A percentile compares a stretch with the other conserved stretches of the same genome.
These are phyloP conservation scores for Rhamnella rubrinervis DNA, from an alignment of 331 rosid species.

Conservation along the genomic window DNA sequence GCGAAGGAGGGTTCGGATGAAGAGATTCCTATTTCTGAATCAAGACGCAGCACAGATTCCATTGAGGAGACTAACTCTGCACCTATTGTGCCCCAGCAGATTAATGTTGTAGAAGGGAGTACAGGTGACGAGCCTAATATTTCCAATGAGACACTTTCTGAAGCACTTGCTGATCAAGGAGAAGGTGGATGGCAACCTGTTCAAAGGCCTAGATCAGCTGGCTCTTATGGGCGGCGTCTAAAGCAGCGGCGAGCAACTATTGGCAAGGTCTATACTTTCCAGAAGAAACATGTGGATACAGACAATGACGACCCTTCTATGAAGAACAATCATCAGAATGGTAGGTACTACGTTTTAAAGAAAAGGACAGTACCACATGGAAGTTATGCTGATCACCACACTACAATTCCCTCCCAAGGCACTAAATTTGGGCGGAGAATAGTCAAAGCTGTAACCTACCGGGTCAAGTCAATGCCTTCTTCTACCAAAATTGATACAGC, in stretches of 20 bases:
- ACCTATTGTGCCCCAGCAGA: slow-evolving; percentile 44
- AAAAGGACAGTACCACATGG: slow-evolving; percentile 73
- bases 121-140: slow-evolving; percentile 45
- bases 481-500: slow-evolving; percentile 42
- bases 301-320: slow-evolving; percentile 47
- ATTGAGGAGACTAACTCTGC: slow-evolving; percentile 50
- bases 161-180: slow-evolving; percentile 61
- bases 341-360: slow-evolving; percentile 67
- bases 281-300: slow-evolving; percentile 66
- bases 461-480: slow-evolving; percentile 76
- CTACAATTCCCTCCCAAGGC: slow-evolving; percentile 52
- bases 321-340: slow-evolving; percentile 53
- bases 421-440: slow-evolving; percentile 78
- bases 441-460: slow-evolving; percentile 70
- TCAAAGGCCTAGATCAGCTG: slow-evolving; percentile 90
- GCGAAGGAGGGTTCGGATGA: slow-evolving; percentile 70
- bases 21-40: slow-evolving; percentile 48
- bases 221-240: slow-evolving; percentile 64
- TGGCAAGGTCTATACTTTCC: slow-evolving; percentile 72
- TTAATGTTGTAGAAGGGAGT: slow-evolving; percentile 37
- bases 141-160: slow-evolving; percentile 47
- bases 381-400: slow-evolving; percentile 57
- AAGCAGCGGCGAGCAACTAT: slow-evolving; percentile 85
- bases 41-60: slow-evolving; percentile 38
- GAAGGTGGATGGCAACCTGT: slow-evolving; percentile 98